phyloP scores from a whole-genome alignment of 2,329 filamentous ascomycete species.

The Tothia fuscella region DNA sequence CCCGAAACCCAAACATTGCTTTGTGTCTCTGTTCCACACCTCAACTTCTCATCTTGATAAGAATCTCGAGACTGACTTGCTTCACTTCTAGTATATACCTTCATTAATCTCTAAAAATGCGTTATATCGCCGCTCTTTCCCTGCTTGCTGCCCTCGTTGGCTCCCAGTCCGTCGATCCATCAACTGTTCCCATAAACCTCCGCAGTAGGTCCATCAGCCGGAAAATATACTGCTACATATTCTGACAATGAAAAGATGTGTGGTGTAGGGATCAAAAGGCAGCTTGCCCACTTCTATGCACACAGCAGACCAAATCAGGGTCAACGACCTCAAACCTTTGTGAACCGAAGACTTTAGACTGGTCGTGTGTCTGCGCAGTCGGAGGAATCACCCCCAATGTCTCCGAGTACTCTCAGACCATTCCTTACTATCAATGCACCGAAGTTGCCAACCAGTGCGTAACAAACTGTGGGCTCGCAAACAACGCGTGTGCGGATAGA shows the following conservation, averaged over 20 bases:
- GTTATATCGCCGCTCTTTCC: conserved; percentile 38
- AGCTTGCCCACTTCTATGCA: conserved; percentile 62
- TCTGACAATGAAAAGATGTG: too few species aligned
- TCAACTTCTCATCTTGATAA: too few species aligned
- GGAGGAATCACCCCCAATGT: conserved; percentile 57
- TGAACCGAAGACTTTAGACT: conserved; percentile 50
- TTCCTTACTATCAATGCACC: conserved; percentile 66
- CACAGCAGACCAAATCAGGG: conserved; percentile 39
- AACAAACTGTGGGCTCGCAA: conserved; percentile 36
- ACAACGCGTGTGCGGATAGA: conserved; percentile 45
- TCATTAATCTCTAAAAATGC: too few species aligned
- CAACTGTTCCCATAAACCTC: conserved; percentile 39
- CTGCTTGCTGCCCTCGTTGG: conserved; percentile 41
- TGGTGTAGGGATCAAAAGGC: conserved; percentile 56
- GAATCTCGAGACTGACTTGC: too few species aligned
- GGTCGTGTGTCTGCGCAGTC: conserved; percentile 59
- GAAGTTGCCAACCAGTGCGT: conserved; percentile 62
- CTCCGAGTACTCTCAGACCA: conserved; percentile 63
- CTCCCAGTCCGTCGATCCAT: conserved; percentile 51
- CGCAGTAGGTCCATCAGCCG: conserved; percentile 3
- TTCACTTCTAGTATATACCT: too few species aligned
- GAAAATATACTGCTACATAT: too few species aligned
- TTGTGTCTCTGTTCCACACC: too few species aligned
- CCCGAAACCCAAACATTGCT: too few species aligned
- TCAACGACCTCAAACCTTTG: conserved; percentile 52